phyloP scores from a whole-genome alignment of 306 rosid genomes.

The Pyrus communis region DNA sequence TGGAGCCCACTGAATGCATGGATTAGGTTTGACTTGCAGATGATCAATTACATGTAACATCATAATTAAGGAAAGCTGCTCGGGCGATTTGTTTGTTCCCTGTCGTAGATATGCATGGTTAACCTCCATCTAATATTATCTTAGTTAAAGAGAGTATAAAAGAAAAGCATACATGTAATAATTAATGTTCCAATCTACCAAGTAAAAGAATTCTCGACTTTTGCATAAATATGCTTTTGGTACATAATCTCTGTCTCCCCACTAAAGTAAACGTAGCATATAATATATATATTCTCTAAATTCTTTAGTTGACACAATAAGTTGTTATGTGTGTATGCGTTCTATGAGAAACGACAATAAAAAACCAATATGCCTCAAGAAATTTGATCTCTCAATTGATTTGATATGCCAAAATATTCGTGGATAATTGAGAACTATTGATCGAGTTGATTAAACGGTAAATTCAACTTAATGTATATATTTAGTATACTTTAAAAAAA shows the following conservation, averaged over 20 bases:
- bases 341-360: not conserved
- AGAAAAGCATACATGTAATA: constrained; percentile 11
- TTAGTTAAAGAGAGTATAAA: not conserved
- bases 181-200: not conserved
- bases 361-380: not conserved
- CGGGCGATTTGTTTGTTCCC: constrained; percentile 18
- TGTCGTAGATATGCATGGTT: constrained; percentile 22
- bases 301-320: not conserved
- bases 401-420: not conserved
- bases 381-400: not conserved
- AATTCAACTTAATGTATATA: not conserved
- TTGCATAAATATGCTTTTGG: not conserved
- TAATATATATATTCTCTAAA: not conserved
- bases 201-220: not conserved
- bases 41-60: constrained; percentile 33
- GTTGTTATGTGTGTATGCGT: not conserved
- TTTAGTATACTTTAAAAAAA: too few species aligned
- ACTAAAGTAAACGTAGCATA: constrained; percentile 7
- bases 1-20: constrained; percentile 22
- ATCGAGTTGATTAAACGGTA: not conserved
- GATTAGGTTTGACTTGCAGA: constrained; percentile 36
- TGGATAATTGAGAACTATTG: not conserved
- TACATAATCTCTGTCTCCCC: constrained; percentile 16
- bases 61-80: constrained; percentile 39
- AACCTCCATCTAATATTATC: constrained; percentile 13